Evolutionary conservation across 192 early-diverging fungal species (phyloP).

Genomic region (Dispira parvispora): DNA sequence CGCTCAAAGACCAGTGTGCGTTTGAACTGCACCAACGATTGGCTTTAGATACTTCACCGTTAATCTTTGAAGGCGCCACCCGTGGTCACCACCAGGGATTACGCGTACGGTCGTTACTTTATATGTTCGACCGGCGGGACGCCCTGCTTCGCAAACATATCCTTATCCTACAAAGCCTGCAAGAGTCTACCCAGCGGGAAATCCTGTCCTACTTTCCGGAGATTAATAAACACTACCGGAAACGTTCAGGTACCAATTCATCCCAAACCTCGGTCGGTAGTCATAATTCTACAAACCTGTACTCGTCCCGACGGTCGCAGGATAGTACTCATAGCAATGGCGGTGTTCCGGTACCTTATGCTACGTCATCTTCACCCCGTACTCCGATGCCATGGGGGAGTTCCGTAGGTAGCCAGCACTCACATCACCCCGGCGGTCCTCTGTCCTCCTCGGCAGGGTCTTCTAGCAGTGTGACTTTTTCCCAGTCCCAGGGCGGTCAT

Average conservation of each 20-base stretch:
- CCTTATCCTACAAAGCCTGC: not conserved
- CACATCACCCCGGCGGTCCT: not conserved
- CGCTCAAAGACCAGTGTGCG: slow-evolving; percentile 4
- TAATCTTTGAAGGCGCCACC: slow-evolving; percentile 11
- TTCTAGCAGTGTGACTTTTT: no score
- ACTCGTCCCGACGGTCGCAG: not conserved
- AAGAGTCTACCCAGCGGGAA: slow-evolving; percentile 2
- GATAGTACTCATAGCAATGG: not conserved
- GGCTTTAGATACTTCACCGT: slow-evolving; percentile 8
- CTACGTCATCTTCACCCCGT: not conserved
- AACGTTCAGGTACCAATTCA: slow-evolving; percentile 6
- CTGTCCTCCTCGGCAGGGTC: not conserved
- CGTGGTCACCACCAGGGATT: slow-evolving; percentile 6
- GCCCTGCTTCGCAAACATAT: slow-evolving; percentile 9
- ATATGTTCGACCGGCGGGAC: slow-evolving; percentile 12
- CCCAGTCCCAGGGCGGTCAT: no score
- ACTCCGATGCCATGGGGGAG: not conserved
- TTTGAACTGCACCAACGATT: slow-evolving; percentile 6
- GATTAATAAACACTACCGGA: slow-evolving; percentile 12
- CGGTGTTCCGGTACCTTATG: not conserved
- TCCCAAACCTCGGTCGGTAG: slow-evolving; percentile 1
- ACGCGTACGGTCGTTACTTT: slow-evolving; percentile 6
- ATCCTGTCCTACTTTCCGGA: slow-evolving; percentile 9
- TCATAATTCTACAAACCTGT: not conserved
- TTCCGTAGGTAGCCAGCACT: not conserved